Evolutionary conservation across 108 stramenopile species (phyloP), one percentile per base, ranked within the genome.

Genomic region (Cyclostephanos invisitatus): DNA sequence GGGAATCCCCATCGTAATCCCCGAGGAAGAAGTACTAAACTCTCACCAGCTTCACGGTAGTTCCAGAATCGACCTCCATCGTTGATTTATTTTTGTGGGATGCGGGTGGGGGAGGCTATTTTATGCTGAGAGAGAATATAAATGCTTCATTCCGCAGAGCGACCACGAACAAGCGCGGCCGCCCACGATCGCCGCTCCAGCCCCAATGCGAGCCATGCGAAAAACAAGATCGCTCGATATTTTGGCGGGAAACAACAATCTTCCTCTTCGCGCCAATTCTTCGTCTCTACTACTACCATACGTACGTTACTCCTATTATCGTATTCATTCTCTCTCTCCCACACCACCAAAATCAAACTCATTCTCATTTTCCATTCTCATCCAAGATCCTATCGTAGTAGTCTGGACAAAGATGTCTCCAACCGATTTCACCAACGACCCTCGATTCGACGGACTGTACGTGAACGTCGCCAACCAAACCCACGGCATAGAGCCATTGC

Each of bases 381-480:
- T n/a, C n/a, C n/a, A n/a, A n/a, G n/a, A n/a, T n/a, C 40, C 38
- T 24, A 36, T 32, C 53, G 15, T 2, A 27, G 14, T 32, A 67
- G 18, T 36, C 36, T 62, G n/a, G 14, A 64, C 1, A 28, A 38
- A 3, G 2, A 40, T 25, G 46, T 18, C 40, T 4, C 24, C 37
- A 64, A 38, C 55, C n/a, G 68, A 83, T 58, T 89, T 77, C 76
- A 79, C 81, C 62, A 86, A 91, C 64, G 97, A 98, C 72, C 96
- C 96, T 40, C 92, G 97, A 3, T 99, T 99, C 82, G 99, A 99
- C 81, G 94, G 92, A 11, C 79, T 99, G 64, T 97, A 97, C 73
- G 62, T 99, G 81, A 92, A 93, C 73, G 83, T 99, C 5, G 97
- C 99, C 49, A 92, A 97, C 70, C 91, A 93, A 68, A 70, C 91